Conservation (phyloP, 768 basidiomycete genomes). For the Tulasnella sp. region DNA sequence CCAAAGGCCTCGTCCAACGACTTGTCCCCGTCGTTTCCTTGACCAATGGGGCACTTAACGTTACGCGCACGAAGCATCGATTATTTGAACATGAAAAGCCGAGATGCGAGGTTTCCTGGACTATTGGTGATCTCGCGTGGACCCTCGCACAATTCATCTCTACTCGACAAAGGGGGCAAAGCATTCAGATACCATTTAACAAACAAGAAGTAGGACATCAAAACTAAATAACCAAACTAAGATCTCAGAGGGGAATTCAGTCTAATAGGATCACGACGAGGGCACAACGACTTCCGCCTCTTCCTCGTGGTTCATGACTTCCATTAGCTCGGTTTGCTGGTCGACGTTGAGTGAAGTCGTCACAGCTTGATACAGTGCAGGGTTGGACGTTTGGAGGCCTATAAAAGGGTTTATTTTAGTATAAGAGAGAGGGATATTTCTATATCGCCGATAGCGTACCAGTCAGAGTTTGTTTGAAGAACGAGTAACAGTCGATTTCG, state of each 20-base stretch:
- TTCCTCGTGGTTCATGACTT: slow-evolving; percentile 65
- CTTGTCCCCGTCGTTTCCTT: too few relatives aligned
- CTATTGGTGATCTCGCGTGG: too few relatives aligned
- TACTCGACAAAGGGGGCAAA: not conserved
- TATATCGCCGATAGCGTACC: slow-evolving; percentile 39
- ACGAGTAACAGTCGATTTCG: slow-evolving; percentile 62
- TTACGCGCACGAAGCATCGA: too few relatives aligned
- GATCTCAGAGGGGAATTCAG: not conserved
- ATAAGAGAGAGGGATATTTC: not conserved
- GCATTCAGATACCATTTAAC: not conserved
- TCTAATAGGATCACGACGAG: not conserved
- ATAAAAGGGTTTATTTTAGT: slow-evolving; percentile 15
- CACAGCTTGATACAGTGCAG: slow-evolving; percentile 56
- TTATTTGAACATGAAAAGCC: too few relatives aligned
- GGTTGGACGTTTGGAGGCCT: slow-evolving; percentile 74
- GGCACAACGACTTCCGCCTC: slow-evolving; percentile 13
- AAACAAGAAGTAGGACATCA: not conserved
- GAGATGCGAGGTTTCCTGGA: too few relatives aligned
- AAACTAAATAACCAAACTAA: not conserved
- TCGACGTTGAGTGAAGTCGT: slow-evolving; percentile 66
- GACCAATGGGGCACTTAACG: too few relatives aligned
- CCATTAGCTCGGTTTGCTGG: slow-evolving; percentile 75
- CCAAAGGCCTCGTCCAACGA: too few relatives aligned
- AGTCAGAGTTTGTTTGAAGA: slow-evolving; percentile 71
- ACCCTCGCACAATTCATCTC: not conserved